These are phyloP conservation scores for Chlamydomonas sp. DNA, from an alignment of 139 green algal species.

Conservation along the genomic window DNA sequence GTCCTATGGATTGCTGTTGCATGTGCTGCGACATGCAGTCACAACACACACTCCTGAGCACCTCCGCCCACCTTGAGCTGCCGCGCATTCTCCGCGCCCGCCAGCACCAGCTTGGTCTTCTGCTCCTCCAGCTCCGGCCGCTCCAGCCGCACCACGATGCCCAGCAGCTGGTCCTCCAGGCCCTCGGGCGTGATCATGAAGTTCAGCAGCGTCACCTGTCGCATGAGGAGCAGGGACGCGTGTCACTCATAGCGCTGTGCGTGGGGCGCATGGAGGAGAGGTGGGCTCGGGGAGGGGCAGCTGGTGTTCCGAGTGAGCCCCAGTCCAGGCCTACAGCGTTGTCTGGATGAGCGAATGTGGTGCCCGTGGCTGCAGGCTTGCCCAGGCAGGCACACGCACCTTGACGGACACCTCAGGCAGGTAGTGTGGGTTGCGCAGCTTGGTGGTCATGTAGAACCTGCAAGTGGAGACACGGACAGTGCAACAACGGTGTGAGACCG, in stretches of 20 bases:
- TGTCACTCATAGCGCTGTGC: not conserved
- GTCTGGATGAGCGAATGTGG: too few species aligned
- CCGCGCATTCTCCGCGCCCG: constrained; percentile 73
- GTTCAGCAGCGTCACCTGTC: constrained; percentile 73
- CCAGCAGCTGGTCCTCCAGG: constrained; percentile 91
- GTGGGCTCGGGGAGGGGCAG: too few species aligned
- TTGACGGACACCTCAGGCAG: constrained; percentile 81
- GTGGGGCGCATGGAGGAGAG: constrained; percentile 66
- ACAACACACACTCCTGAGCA: too few species aligned
- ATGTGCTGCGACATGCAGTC: not conserved
- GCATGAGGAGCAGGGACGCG: not conserved
- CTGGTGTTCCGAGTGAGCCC: constrained; percentile 53
- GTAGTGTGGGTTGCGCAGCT: constrained; percentile 88
- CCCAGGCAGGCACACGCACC: not conserved
- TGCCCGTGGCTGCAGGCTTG: too few species aligned
- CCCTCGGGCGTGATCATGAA: constrained; percentile 84
- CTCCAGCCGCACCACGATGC: constrained; percentile 84
- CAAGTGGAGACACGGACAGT: not conserved
- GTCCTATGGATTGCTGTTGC: too few species aligned
- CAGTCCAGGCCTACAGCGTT: not conserved
- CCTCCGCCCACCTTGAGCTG: constrained; percentile 55
- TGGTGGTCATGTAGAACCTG: constrained; percentile 85
- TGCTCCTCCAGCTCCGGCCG: constrained; percentile 77
- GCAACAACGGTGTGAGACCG: not conserved
- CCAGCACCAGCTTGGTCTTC: constrained; percentile 71